Evolutionary conservation across 2,329 filamentous ascomycete species (phyloP), one percentile per base, ranked within the genome.

Genomic region (Myriosclerotinia curreyana): DNA sequence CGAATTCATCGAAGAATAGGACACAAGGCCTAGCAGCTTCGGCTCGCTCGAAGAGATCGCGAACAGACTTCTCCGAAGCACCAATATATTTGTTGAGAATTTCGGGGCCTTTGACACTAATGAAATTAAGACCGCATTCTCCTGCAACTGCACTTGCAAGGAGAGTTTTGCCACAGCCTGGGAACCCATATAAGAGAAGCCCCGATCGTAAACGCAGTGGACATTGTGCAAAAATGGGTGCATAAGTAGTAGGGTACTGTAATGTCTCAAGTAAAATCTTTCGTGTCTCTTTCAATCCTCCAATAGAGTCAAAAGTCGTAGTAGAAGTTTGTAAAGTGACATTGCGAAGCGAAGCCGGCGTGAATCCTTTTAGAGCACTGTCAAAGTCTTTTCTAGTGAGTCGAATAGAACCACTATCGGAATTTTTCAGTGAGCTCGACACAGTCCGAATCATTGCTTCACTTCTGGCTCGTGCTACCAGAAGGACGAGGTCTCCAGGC

Each of bases 61-160:
- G 87, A 8, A 99, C 93, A 66, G 88, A 92, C 81, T 99, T 99
- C 74, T 99, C 95, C 36, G 91, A 96, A 0, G 95, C 95, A 73
- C 95, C 95, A 65, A 99, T 99, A 76, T 99, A 99, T 78, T 99
- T 99, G 81, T 99, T 99, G 62, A 99, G 79, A 65, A 99, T 98
- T 76, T 99, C 96, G 0, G 95, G 95, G 0, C 95, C 95, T 78
- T 99, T 99, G 73, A 99, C 95, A 49, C 89, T 93, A 76, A 99
- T 99, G 77, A 99, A 99, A 77, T 99, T 99, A 66, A 99, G 86
- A 0, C 94, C 94, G 73, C 94, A 98, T 78, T 99, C 95, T 64
- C 94, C 94, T 15, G 96, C 95, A n/a, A 99, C 94, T 0, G 95
- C 95, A 65, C 91, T 96, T 25, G 96, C 95, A 12, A 99, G 85